A percentile compares a stretch with the other conserved stretches of the same genome.
Conservation (phyloP, 306 rosid genomes). For the Echinosophora koreensis region DNA sequence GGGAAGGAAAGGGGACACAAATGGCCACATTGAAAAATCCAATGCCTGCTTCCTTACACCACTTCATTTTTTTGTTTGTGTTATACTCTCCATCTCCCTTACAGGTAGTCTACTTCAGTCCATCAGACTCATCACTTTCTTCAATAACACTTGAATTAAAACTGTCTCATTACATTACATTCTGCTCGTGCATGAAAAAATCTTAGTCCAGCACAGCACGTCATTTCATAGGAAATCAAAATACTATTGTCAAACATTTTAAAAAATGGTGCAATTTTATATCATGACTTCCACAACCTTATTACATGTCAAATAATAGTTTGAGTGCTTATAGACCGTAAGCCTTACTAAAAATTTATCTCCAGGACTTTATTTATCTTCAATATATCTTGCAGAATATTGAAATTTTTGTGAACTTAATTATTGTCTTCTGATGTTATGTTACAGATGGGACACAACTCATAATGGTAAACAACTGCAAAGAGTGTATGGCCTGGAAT, state of each 20-base stretch:
- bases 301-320: too few relatives aligned
- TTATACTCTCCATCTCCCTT: conserved; percentile 52
- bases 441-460: conserved; percentile 64
- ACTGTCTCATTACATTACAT: neutral
- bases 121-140: too few relatives aligned
- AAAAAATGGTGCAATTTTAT: too few relatives aligned
- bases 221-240: too few relatives aligned
- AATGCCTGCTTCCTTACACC: conserved; percentile 56
- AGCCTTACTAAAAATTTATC: too few relatives aligned
- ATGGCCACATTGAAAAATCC: conserved; percentile 18
- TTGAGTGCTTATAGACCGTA: too few relatives aligned
- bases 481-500: conserved; percentile 68
- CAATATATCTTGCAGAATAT: neutral
- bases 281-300: too few relatives aligned
- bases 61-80: conserved; percentile 43
- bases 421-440: neutral
- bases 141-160: neutral
- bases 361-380: neutral
- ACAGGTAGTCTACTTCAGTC: too few relatives aligned
- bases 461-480: conserved; percentile 69
- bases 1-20: neutral
- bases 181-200: too few relatives aligned
- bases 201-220: too few relatives aligned
- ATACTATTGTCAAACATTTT: too few relatives aligned
- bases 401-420: neutral